These are phyloP conservation scores for Didymella exigua DNA, from an alignment of 2,329 filamentous ascomycete genomes.

Conservation along the genomic window DNA sequence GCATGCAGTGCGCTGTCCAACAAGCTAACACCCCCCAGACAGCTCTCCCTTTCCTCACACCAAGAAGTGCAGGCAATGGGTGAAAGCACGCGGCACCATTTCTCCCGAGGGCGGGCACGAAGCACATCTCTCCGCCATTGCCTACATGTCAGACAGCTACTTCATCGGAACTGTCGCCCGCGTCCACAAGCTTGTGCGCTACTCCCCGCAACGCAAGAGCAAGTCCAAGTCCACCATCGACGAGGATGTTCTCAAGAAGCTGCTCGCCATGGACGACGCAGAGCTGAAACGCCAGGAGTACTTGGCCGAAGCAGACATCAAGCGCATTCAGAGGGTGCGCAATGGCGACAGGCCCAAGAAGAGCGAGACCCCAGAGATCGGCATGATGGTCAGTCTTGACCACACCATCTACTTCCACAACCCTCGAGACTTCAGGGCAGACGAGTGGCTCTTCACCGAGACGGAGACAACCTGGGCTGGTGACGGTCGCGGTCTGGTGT, in stretches of 20 bases:
- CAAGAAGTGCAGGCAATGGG: constrained; percentile 71
- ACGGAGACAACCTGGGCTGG: constrained; percentile 82
- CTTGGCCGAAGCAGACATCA: constrained; percentile 59
- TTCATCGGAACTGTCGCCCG: constrained; percentile 89
- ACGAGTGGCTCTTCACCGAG: constrained; percentile 79
- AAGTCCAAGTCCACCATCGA: constrained; percentile 47
- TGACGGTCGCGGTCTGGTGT: constrained; percentile 76
- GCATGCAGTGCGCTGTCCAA: background rate
- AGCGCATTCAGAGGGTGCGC: constrained; percentile 43
- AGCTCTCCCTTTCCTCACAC: constrained; percentile 62
- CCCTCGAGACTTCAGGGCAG: constrained; percentile 56
- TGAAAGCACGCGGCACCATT: constrained; percentile 75
- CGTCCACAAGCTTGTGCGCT: constrained; percentile 80
- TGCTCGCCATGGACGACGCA: constrained; percentile 53
- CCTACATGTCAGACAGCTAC: constrained; percentile 90
- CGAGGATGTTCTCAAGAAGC: constrained; percentile 52
- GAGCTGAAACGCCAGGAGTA: constrained; percentile 50
- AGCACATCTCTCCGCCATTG: constrained; percentile 84
- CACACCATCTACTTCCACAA: constrained; percentile 66
- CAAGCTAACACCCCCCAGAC: constrained; percentile 40
- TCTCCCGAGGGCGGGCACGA: constrained; percentile 73
- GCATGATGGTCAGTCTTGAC: constrained; percentile 86
- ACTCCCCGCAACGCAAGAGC: constrained; percentile 57
- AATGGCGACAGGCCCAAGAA: constrained; percentile 54
- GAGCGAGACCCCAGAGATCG: constrained; percentile 63